Conservation (phyloP, 441 rosid genomes). For the Erodium moschatum region DNA sequence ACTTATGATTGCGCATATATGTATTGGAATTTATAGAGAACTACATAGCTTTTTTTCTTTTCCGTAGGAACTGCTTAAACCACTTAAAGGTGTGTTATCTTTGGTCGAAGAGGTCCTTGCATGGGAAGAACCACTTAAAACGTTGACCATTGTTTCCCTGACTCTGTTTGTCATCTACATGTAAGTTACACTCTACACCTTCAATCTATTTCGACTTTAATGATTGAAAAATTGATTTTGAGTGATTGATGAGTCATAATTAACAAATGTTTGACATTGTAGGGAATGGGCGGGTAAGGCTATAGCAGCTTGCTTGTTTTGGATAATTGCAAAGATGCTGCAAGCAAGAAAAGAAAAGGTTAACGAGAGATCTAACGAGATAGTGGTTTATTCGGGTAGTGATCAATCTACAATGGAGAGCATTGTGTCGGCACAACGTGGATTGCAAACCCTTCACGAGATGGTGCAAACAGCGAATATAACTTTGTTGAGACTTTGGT, state of each 20-base stretch:
- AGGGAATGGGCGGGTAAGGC: constrained; percentile 87
- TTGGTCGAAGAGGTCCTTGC: constrained; percentile 41
- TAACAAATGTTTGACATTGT: constrained; percentile 13
- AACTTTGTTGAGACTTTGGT: constrained; percentile 58
- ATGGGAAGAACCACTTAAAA: constrained; percentile 54
- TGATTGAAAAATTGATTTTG: too few species aligned
- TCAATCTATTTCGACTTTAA: not conserved
- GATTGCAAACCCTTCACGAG: constrained; percentile 45
- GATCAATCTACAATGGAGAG: constrained; percentile 58
- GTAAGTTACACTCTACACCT: constrained; percentile 34
- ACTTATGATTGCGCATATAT: not conserved
- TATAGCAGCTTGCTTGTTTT: constrained; percentile 41
- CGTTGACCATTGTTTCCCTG: constrained; percentile 27
- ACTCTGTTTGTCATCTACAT: constrained; percentile 35
- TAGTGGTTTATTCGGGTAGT: constrained; percentile 51
- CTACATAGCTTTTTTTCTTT: not conserved
- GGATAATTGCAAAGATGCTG: constrained; percentile 46
- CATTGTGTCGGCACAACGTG: constrained; percentile 70
- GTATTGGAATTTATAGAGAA: too few species aligned
- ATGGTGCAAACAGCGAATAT: constrained; percentile 49
- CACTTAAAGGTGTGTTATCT: constrained; percentile 31
- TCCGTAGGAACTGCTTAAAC: constrained; percentile 68
- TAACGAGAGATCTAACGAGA: constrained; percentile 33
- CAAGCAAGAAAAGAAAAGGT: constrained; percentile 33
- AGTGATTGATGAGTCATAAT: not conserved